phyloP scores from a whole-genome alignment of 2,329 filamentous ascomycete genomes.

The Aspergillus sergii region DNA sequence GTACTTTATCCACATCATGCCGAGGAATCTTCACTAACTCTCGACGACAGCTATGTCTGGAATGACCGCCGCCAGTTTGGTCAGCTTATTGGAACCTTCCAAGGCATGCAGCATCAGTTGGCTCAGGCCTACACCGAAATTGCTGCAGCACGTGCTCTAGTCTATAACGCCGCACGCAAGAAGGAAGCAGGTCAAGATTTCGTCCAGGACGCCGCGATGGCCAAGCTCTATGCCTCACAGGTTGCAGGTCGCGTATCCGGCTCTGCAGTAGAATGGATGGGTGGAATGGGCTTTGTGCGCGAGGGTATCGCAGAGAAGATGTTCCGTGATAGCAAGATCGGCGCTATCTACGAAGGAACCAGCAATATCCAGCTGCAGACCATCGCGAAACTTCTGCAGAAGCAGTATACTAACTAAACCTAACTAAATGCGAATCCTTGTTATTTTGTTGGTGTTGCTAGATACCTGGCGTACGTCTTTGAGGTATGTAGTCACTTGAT shows the following conservation, averaged over 20 bases:
- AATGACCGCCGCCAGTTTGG: constrained; percentile 98
- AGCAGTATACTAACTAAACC: constrained; percentile 60
- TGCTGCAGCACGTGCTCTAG: constrained; percentile 82
- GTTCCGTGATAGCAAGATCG: constrained; percentile 97
- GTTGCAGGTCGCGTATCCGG: constrained; percentile 85
- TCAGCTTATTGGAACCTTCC: constrained; percentile 90
- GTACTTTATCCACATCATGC: background rate
- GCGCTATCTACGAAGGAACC: constrained; percentile 89
- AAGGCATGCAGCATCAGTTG: constrained; percentile 99
- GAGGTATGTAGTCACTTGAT: background rate
- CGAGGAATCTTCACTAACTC: constrained; percentile 10
- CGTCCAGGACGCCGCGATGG: constrained; percentile 95
- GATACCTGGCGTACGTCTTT: background rate
- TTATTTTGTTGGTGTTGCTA: background rate
- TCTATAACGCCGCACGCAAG: constrained; percentile 95
- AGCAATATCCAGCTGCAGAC: constrained; percentile 71
- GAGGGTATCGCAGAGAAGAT: constrained; percentile 98
- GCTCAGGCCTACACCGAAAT: constrained; percentile 96
- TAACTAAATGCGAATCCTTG: background rate
- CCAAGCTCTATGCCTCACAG: constrained; percentile 92
- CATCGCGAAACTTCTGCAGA: constrained; percentile 71
- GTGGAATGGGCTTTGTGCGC: constrained; percentile 96
- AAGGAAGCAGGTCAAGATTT: constrained; percentile 98
- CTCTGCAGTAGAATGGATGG: constrained; percentile 97
- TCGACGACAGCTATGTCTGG: constrained; percentile 74